These are phyloP conservation scores for Cylindrotheca closterium DNA, from an alignment of 108 stramenopile species.

Conservation along the genomic window DNA sequence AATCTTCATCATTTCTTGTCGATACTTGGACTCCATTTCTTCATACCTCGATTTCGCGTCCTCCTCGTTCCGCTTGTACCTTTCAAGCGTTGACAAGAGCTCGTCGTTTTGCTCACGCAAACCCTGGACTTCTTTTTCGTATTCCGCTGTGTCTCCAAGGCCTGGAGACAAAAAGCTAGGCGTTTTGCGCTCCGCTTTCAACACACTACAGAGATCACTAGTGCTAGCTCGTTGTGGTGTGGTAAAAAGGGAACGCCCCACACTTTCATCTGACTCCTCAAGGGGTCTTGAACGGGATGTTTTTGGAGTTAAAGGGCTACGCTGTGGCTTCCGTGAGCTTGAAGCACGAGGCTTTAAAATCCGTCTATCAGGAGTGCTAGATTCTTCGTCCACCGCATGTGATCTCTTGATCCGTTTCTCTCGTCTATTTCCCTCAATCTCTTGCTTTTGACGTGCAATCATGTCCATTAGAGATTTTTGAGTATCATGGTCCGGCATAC, in stretches of 20 bases:
- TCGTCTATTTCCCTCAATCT: background rate
- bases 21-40: constrained; percentile 41
- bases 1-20: constrained; percentile 70
- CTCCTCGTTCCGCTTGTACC: constrained; percentile 45
- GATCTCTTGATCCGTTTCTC: background rate
- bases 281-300: background rate
- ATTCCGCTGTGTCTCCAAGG: constrained; percentile 33
- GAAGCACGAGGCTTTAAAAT: background rate
- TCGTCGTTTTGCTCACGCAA: constrained; percentile 31
- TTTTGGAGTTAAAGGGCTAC: background rate
- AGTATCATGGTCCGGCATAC: constrained; percentile 14
- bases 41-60: constrained; percentile 48
- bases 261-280: background rate
- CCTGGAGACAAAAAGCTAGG: constrained; percentile 34
- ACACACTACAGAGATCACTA: too few relatives aligned
- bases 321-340: background rate
- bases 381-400: background rate
- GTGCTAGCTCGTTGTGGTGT: background rate
- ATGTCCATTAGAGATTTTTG: constrained; percentile 46
- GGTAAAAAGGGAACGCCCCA: background rate
- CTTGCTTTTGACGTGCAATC: constrained; percentile 31
- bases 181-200: too few relatives aligned
- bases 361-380: background rate
- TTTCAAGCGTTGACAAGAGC: constrained; percentile 40
- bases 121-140: constrained; percentile 31